phyloP scores from a whole-genome alignment of 2,329 filamentous ascomycete species.

The Aspergillus sp. region DNA sequence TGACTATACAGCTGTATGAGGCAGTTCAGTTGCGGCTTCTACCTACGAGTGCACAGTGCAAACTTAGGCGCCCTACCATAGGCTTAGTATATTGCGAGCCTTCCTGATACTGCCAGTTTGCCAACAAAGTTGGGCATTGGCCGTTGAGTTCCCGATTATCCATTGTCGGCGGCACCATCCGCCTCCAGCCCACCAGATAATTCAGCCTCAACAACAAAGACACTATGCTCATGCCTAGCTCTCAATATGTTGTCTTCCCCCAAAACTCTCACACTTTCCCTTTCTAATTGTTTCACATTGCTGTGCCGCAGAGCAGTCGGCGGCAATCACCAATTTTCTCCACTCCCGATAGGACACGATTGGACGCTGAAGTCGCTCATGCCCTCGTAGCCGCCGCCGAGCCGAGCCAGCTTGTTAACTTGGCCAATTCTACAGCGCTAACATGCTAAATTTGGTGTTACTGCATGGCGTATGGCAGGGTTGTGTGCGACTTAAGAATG shows the following conservation, averaged over 20 bases:
- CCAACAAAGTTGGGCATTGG: too few relatives aligned
- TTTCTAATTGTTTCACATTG: background rate
- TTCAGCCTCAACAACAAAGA: background rate
- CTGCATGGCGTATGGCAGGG: background rate
- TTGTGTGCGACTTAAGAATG: background rate
- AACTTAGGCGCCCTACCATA: too few relatives aligned
- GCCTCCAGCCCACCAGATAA: background rate
- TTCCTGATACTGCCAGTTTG: too few relatives aligned
- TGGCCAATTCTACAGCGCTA: background rate
- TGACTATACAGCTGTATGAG: too few relatives aligned
- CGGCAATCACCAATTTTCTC: background rate
- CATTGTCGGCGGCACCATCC: too few relatives aligned
- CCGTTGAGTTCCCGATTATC: too few relatives aligned
- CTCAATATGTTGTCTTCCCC: background rate
- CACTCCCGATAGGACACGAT: background rate
- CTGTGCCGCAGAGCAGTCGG: background rate
- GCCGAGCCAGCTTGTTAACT: background rate
- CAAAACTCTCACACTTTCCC: background rate
- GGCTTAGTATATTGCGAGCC: too few relatives aligned
- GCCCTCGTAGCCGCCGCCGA: constrained; percentile 6
- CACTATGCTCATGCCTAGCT: background rate
- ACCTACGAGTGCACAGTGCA: too few relatives aligned
- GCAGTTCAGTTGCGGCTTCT: too few relatives aligned
- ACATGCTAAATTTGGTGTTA: background rate
- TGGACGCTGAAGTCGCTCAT: background rate